Evolutionary conservation across 257 asterid species (phyloP), one percentile per base, ranked within the genome.

Genomic region (Nicotiana otophora): DNA sequence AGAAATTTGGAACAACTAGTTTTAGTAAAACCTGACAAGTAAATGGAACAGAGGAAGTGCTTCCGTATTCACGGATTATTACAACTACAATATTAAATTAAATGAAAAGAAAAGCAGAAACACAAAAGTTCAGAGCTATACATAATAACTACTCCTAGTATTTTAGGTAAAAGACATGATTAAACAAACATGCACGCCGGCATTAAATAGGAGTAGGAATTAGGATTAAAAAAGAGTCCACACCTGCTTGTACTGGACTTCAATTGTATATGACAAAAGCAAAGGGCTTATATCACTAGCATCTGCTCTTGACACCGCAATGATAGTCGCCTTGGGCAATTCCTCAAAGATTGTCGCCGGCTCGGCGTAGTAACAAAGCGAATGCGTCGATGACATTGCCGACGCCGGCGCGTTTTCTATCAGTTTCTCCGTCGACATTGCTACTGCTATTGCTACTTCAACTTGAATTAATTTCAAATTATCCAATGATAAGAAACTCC

Each of bases 231-330:
- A 23, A 9, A 77, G 17, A 65, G 54, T 26, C 17, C 14, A 5
- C 81, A 88, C 99, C 98, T 93, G 96, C 78, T 93, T 94, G 91
- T 94, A 96, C 75, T 86, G 95, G 60, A 96, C 86, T 84, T 94
- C 91, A 84, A 96, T 96, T 57, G 93, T 93, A 84, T 96, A 96
- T 0, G 98, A 89, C 84, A 96, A 87, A 77, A 96, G 98, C 92
- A 94, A 86, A 12, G 99, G 99, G 64, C 95, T 90, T 87, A 94
- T 83, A 85, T 94, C 97, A 65, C 91, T 89, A 48, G 93, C 95
- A 83, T 96, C 99, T 60, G 97, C 92, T 46, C 96, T 90, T 48
- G 98, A 93, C 34, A 94, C 95, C 64, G 93, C 88, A 14, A 92
- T 88, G 53, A 96, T 88, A 3, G 83, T 90, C 17, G 97, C 97